A percentile compares a stretch with the other conserved stretches of the same genome.
Evolutionary conservation across 345 rosid genomes (phyloP).

Genomic region (Cardamine chenopodiifolia): DNA sequence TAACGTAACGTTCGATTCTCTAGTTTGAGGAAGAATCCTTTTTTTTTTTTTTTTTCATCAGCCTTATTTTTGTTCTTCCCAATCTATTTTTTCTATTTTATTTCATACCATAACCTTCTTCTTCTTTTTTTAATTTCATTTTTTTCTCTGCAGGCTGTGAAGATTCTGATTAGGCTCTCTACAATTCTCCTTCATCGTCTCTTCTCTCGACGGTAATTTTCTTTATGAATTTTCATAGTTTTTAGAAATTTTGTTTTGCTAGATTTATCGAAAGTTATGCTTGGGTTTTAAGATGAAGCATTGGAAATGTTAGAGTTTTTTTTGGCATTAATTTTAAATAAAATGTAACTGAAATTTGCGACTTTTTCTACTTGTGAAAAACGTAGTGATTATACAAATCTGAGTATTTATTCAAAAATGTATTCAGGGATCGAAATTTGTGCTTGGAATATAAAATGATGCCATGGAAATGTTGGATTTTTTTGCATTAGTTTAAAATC

Average conservation of each 20-base stretch:
- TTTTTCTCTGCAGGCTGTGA: constrained; percentile 11
- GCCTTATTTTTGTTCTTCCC: not conserved
- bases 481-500: not conserved
- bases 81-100: not conserved
- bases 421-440: not conserved
- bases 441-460: not conserved
- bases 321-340: not conserved
- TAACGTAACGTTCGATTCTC: not conserved
- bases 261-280: not conserved
- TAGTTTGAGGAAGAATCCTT: not conserved
- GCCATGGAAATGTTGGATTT: not conserved
- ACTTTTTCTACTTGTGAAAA: not conserved
- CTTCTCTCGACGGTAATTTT: constrained; percentile 18
- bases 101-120: not conserved
- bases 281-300: not conserved
- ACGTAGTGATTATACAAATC: not conserved
- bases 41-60: too few species aligned
- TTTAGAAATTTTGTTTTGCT: not conserved
- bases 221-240: not conserved
- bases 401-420: not conserved
- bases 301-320: not conserved
- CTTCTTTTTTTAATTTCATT: not conserved
- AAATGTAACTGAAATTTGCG: not conserved
- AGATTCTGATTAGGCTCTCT: constrained; percentile 2
- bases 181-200: not conserved